Evolutionary conservation across 441 rosid species (phyloP).

Genomic region (Macaranga tanarius): DNA sequence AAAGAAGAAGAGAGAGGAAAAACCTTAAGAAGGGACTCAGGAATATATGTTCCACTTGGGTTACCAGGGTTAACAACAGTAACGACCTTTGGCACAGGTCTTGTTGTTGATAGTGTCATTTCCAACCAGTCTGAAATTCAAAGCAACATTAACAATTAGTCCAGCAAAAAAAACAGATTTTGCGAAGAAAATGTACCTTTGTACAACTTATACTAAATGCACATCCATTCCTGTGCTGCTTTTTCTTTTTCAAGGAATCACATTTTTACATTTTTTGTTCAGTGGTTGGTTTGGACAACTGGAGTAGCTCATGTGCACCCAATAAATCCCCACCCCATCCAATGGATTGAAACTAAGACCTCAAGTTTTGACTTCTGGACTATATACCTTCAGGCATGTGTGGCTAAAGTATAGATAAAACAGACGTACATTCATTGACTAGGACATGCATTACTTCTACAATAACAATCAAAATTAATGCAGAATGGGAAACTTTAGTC

Average conservation of each 20-base stretch:
- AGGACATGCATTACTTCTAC: not conserved
- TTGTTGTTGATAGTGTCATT: conserved; percentile 57
- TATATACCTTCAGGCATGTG: not conserved
- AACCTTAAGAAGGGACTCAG: conserved; percentile 82
- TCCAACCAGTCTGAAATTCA: conserved; percentile 82
- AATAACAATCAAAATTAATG: not conserved
- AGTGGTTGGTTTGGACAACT: not conserved
- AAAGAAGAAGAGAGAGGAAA: not conserved
- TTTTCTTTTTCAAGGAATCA: conserved; percentile 7
- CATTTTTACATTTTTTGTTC: not conserved
- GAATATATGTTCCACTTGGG: conserved; percentile 92
- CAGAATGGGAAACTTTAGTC: not conserved
- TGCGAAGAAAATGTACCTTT: not conserved
- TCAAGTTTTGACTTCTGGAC: not conserved
- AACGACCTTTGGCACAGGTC: conserved; percentile 90
- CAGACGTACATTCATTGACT: not conserved
- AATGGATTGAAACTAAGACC: not conserved
- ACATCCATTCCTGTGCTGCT: not conserved
- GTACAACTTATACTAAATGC: conserved; percentile 1
- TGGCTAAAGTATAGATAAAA: not conserved
- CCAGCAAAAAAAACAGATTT: not conserved
- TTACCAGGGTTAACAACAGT: conserved; percentile 96
- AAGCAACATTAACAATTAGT: conserved; percentile 21
- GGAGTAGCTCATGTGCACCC: not conserved
- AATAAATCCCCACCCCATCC: not conserved